phyloP scores from a whole-genome alignment of 257 asterid species.

The Coffea eugenioides region DNA sequence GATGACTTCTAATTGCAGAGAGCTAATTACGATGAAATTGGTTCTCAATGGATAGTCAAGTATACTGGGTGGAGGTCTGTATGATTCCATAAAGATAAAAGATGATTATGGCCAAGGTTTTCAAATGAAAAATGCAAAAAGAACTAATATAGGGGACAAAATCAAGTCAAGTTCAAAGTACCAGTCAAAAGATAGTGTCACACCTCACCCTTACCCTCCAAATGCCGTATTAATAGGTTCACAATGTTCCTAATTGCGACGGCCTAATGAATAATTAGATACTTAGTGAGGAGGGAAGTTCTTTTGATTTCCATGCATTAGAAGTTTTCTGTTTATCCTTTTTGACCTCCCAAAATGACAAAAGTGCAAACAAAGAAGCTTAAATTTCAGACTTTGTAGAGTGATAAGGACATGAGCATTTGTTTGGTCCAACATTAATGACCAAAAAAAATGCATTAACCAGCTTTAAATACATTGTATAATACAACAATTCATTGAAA shows the following conservation, averaged over 20 bases:
- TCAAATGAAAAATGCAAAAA: too few species aligned
- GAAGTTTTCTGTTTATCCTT: neutral
- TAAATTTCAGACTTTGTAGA: neutral
- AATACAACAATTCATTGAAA: too few species aligned
- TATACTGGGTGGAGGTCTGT: too few species aligned
- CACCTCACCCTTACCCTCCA: neutral
- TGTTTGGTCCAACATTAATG: neutral
- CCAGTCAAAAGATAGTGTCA: neutral
- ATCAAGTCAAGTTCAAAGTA: conserved; percentile 1
- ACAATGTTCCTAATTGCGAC: neutral
- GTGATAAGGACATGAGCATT: conserved; percentile 2
- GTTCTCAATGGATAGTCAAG: too few species aligned
- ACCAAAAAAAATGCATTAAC: neutral
- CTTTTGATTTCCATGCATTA: neutral
- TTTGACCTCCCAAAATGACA: neutral
- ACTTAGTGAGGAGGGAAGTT: neutral
- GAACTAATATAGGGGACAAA: neutral
- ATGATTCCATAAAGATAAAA: too few species aligned
- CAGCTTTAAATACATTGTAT: neutral
- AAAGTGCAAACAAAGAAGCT: neutral
- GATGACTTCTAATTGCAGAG: too few species aligned
- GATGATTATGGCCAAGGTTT: too few species aligned
- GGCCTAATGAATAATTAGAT: conserved; percentile 6
- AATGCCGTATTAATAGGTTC: neutral
- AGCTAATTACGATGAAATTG: too few species aligned